Base-by-base conservation (phyloP, 495 filamentous ascomycete species). In the Xanthoparmelia taractica region DNA sequence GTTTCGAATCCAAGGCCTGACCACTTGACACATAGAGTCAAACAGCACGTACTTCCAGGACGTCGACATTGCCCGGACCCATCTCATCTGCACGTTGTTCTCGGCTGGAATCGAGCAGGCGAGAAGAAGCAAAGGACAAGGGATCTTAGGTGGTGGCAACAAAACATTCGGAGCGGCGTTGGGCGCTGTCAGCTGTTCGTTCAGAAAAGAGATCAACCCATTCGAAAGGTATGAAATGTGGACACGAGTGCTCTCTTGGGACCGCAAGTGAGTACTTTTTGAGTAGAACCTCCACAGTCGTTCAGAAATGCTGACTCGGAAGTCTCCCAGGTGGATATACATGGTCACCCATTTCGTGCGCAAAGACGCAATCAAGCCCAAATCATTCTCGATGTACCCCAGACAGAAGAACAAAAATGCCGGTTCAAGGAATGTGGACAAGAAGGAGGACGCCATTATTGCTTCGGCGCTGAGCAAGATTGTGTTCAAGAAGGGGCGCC, bases 401-500 rank as follows among this genome's bases (percentile, higher is more conserved):
- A 66, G 31, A 55, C 69, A 64, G 66, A 72, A 65, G 45, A 59
- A 62, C 15, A 41, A 33, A 23, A 57, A 66, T 15, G 60, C 48
- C 18, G 60, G 60, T 20, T 59, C 45, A 18, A 55, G 60, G 47
- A 37, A 34, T 17, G 65, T 63, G 56, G 60, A 63, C 15, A 63
- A 60, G 29, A 47, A 27, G n/a, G 64, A 65, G 47, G 64, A 65
- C 38, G 64, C 76, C 33, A 78, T 96, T 36, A 83, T 87, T 65
- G 92, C 92, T 2, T 87, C 85, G 4, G 87, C 84, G 10, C 64
- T 96, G 12, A 87, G 84, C 69, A 92, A 93, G 77, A 95, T 93
- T 72, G 92, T 95, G 1, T 87, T 93, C 68, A 96, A 96, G 77
- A 84, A 89, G 71, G 92, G 91, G 0, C 78, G 93, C n/a, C 75